These are phyloP conservation scores for Platismatia glauca DNA, from an alignment of 495 filamentous ascomycete species.

Conservation along the genomic window DNA sequence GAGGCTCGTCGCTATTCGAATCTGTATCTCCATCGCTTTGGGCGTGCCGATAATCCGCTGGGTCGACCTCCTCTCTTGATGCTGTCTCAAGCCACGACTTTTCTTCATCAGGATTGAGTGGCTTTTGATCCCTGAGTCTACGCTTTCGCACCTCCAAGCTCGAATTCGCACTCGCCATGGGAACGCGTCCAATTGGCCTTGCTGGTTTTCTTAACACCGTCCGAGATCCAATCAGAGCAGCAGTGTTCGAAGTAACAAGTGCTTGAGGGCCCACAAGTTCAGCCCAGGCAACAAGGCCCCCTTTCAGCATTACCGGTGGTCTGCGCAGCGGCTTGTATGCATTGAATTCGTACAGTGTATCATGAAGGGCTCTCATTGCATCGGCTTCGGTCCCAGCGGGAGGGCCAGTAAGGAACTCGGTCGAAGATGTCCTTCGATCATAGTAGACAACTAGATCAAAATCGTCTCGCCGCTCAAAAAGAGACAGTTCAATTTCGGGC, in stretches of 20 bases:
- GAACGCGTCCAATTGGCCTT: slow-evolving; percentile 43
- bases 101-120: slow-evolving; percentile 53
- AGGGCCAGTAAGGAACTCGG: slow-evolving; percentile 40
- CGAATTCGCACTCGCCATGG: slow-evolving; percentile 44
- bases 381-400: slow-evolving; percentile 43
- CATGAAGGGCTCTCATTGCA: slow-evolving; percentile 59
- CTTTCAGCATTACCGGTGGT: slow-evolving; percentile 66
- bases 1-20: slow-evolving; percentile 25
- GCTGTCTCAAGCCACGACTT: slow-evolving; percentile 52
- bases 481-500: slow-evolving; percentile 59
- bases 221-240: slow-evolving; percentile 38
- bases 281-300: slow-evolving; percentile 80
- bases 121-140: slow-evolving; percentile 48
- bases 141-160: slow-evolving; percentile 47
- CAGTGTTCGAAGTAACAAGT: slow-evolving; percentile 49
- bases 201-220: slow-evolving; percentile 33
- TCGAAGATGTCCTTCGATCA: slow-evolving; percentile 57
- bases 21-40: slow-evolving; percentile 26
- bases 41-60: slow-evolving; percentile 35
- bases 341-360: slow-evolving; percentile 76
- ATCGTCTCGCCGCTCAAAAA: slow-evolving; percentile 68
- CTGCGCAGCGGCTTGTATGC: slow-evolving; percentile 62
- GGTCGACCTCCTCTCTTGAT: slow-evolving; percentile 44
- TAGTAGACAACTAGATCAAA: slow-evolving; percentile 89
- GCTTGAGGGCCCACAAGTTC: slow-evolving; percentile 64